Evolutionary conservation across 495 filamentous ascomycete species (phyloP), one percentile per base, ranked within the genome.

Genomic region (Talaromyces nanjingensis): DNA sequence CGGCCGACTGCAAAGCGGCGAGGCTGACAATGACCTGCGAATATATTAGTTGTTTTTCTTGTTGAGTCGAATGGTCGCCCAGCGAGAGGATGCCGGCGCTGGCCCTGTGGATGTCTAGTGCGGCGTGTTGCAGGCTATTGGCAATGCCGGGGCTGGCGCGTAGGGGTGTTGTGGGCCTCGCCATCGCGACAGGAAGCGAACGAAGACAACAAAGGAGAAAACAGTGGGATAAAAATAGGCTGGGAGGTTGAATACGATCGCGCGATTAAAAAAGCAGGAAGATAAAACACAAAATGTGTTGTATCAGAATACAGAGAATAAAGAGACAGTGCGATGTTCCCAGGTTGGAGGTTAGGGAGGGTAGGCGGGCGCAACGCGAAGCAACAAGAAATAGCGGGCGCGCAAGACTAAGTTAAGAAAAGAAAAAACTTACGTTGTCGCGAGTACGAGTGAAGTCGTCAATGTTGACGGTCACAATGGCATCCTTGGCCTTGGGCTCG

Each of bases 11-110:
- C 33, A 93, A 85, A 39, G 87, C 88, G 64, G 86, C 83, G 54
- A 93, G 84, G 20, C 87, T 80, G 66, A 86, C 82, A 68, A 92
- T 84, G 57, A 93, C 86, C 91, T 93, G 69, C 42, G 54, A 60
- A 39, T 64, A 62, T 34, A 69, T 73, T 65, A 74, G 70, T 65
- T 60, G 14, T 39, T 58, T 25, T 39, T 67, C 37, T 22, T 47
- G 18, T 0, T 34, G 3, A 25, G 37, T 42, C n/a, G 27, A 20
- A 8, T 24, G 59, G 8, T 34, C 24, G 20, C 12, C 52, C 27
- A 63, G n/a, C 18, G 62, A 24, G 34, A 24, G 56, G 47, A 66
- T 42, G 45, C 60, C 55, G 31, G 67, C 45, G 34, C 61, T 39
- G 29, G 62, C 63, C 33, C 42, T 59, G 42, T 68, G 57, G 47